These are phyloP conservation scores for Alectoria sarmentosa DNA, from an alignment of 495 filamentous ascomycete species.

Conservation along the genomic window DNA sequence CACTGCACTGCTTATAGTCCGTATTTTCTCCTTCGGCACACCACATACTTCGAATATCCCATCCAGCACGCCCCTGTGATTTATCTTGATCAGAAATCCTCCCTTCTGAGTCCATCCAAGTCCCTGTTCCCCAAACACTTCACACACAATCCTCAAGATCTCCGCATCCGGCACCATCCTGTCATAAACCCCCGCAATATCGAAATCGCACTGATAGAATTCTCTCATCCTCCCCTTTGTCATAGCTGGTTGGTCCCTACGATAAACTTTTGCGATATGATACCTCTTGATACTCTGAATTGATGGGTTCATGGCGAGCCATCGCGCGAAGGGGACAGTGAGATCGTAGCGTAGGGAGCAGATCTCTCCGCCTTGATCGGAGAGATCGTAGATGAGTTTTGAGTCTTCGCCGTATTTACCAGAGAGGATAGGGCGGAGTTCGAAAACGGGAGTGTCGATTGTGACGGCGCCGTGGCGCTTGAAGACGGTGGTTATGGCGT, in stretches of 20 bases:
- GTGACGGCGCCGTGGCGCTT: conserved; percentile 81
- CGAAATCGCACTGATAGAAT: conserved; percentile 98
- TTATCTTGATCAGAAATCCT: conserved; percentile 81
- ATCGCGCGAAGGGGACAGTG: conserved; percentile 84
- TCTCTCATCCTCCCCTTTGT: conserved; percentile 89
- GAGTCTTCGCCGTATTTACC: conserved; percentile 92
- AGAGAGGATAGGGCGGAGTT: conserved; percentile 68
- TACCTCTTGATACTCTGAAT: conserved; percentile 77
- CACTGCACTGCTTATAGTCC: conserved; percentile 81
- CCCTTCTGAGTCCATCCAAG: conserved; percentile 57
- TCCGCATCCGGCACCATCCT: conserved; percentile 97
- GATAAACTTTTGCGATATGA: conserved; percentile 85
- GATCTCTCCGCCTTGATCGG: conserved; percentile 79
- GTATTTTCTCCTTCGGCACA: conserved; percentile 77
- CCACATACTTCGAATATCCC: conserved; percentile 88
- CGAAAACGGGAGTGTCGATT: conserved; percentile 80
- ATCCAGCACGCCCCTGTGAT: conserved; percentile 91
- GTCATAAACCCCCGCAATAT: conserved; percentile 86
- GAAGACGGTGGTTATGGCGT: conserved; percentile 75
- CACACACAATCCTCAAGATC: conserved; percentile 72
- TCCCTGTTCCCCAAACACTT: conserved; percentile 67
- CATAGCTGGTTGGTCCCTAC: conserved; percentile 74
- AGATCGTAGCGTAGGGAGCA: conserved; percentile 84
- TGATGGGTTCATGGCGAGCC: conserved; percentile 74
- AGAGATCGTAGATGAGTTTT: conserved; percentile 84